These are phyloP conservation scores for Paecilomyces fulvus DNA, from an alignment of 2,329 filamentous ascomycete species.

Conservation along the genomic window DNA sequence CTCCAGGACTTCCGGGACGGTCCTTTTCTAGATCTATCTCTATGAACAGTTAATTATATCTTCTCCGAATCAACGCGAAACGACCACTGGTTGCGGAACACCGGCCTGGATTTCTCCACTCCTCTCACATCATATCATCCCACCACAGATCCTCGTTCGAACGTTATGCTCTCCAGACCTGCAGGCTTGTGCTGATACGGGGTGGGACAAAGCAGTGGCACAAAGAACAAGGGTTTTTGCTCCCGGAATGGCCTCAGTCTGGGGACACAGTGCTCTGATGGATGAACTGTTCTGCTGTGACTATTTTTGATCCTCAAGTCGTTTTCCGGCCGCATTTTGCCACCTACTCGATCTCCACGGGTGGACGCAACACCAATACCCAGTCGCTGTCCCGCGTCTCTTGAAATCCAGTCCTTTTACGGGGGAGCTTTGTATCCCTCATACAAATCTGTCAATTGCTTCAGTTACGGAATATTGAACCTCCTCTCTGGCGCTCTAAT, in stretches of 20 bases:
- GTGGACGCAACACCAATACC: not conserved
- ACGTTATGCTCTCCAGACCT: not conserved
- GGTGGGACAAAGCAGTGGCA: not conserved
- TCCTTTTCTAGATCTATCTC: not conserved
- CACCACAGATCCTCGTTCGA: not conserved
- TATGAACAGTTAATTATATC: not conserved
- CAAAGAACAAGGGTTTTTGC: not conserved
- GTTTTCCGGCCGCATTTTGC: not conserved
- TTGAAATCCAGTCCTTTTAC: not conserved
- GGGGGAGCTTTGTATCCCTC: too few relatives aligned
- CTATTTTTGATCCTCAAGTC: not conserved
- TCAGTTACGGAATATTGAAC: not conserved
- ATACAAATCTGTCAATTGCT: not conserved
- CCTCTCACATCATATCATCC: not conserved
- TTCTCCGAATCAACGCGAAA: not conserved
- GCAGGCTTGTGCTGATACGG: not conserved
- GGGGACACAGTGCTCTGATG: not conserved
- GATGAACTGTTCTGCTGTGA: not conserved
- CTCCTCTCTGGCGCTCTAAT: not conserved
- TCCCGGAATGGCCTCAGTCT: not conserved
- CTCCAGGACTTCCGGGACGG: not conserved
- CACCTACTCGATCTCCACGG: not conserved
- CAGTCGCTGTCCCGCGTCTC: not conserved
- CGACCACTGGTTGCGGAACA: not conserved
- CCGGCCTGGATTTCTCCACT: not conserved